Evolutionary conservation across 306 rosid species (phyloP).

Genomic region (Quercus dentata): DNA sequence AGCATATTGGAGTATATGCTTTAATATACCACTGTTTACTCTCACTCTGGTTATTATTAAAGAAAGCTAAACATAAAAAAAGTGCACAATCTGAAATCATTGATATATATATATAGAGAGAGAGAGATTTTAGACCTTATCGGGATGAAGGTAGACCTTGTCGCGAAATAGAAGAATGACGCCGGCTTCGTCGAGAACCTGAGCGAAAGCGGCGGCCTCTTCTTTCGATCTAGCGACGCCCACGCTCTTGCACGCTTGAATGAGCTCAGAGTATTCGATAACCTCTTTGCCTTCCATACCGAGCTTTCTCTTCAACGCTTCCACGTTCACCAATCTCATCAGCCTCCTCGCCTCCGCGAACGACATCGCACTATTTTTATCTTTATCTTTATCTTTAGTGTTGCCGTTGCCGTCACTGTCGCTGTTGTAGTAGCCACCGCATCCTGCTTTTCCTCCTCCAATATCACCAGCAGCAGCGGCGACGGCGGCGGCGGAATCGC

Average conservation of each 20-base stretch:
- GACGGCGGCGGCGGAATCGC: background rate
- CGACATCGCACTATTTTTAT: slow-evolving; percentile 36
- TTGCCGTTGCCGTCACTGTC: background rate
- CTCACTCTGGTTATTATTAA: no score
- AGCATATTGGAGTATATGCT: no score
- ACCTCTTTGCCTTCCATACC: slow-evolving; percentile 72
- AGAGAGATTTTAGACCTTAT: slow-evolving; percentile 51
- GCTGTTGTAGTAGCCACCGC: background rate
- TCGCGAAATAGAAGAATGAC: slow-evolving; percentile 80
- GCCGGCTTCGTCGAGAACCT: slow-evolving; percentile 91
- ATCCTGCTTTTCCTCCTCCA: background rate
- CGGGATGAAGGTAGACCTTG: slow-evolving; percentile 92
- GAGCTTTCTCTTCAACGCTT: slow-evolving; percentile 64
- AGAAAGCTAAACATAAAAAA: no score
- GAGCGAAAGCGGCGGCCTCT: slow-evolving; percentile 74
- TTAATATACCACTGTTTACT: no score
- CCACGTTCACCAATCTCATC: slow-evolving; percentile 90
- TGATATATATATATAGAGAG: slow-evolving; percentile 1
- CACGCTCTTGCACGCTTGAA: slow-evolving; percentile 65
- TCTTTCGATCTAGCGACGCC: slow-evolving; percentile 70
- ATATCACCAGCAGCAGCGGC: background rate
- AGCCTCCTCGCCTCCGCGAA: slow-evolving; percentile 77
- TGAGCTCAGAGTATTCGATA: slow-evolving; percentile 63
- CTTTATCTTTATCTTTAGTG: background rate
- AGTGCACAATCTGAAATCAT: background rate